Evolutionary conservation across 495 filamentous ascomycete genomes (phyloP), one percentile per base, ranked within the genome.

Genomic region (Penicillium pancosmium): DNA sequence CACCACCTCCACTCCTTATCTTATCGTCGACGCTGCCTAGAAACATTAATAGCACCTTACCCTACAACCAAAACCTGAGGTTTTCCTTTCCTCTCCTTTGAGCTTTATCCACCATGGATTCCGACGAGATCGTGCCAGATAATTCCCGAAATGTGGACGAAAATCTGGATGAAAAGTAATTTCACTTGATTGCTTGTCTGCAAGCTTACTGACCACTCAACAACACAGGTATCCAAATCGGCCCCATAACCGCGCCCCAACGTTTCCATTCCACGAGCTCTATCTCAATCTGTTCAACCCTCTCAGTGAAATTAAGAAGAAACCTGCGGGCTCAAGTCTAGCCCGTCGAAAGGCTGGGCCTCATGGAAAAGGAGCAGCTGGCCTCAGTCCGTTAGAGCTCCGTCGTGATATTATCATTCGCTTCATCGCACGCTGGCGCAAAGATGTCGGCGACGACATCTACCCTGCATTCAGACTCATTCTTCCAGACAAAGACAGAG

Each of bases 391-490:
- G 5, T 85, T 92, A 65, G 93, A 98, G 66, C 80, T 87, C 52
- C 83, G 93, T 9, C 85, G 88, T n/a, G 84, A 86, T 64, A 89
- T 98, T 63, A 93, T 98, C 69, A 86, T 93, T 57, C 82, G 88
- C 25, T 98, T 96, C 77, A 91, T 98, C 63, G 84, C 89, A 25
- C 84, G 85, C 69, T 98, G 94, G 94, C 82, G 92, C 35, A 83
- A 84, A 50, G 88, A 95, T 47, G 92, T 96, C 19, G 94, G 94
- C 48, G 78, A 89, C 63, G 93, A 98, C 68, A 90, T 98, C 61
- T 97, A 95, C 73, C 95, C 95, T 3, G 93, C 92, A 18, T 85
- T 98, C 71, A 84, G 94, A 35, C 80, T 98, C 51, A 95, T 98
- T 64, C 76, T 96, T n/a, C 91, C 92, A 0, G 91, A 93, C 64